Conservation (phyloP, 345 rosid genomes). For the Eucalyptus pumila region DNA sequence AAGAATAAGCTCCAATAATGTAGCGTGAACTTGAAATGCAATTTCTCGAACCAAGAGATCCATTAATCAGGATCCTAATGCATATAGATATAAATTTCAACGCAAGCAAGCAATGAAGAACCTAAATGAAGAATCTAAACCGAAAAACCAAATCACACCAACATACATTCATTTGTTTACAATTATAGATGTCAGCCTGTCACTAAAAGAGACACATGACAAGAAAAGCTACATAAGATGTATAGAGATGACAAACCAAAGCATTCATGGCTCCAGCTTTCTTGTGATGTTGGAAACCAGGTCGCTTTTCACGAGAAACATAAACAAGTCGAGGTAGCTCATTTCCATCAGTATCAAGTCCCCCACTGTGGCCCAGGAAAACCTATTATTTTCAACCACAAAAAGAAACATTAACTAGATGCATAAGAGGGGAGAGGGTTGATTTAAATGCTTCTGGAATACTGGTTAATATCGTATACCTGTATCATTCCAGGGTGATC, state of each 20-base stretch:
- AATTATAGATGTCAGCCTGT: neutral
- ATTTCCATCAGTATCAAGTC: constrained; percentile 97
- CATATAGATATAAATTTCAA: neutral
- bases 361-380: constrained; percentile 97
- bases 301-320: constrained; percentile 99
- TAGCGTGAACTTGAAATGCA: neutral
- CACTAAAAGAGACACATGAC: neutral
- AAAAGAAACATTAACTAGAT: neutral
- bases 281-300: constrained; percentile 99
- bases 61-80: neutral
- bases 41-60: neutral
- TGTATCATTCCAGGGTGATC: constrained; percentile 99
- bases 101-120: neutral
- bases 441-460: neutral
- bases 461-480: constrained; percentile 17
- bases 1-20: neutral
- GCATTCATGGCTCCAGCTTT: constrained; percentile 99
- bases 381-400: constrained; percentile 32
- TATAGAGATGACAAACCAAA: constrained; percentile 45
- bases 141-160: neutral
- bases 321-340: constrained; percentile 98
- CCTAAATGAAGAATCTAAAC: neutral
- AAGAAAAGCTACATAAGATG: neutral
- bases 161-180: neutral
- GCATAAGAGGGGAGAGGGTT: neutral